Conservation (phyloP, 140 eudicot species). For the Cichorium intybus region DNA sequence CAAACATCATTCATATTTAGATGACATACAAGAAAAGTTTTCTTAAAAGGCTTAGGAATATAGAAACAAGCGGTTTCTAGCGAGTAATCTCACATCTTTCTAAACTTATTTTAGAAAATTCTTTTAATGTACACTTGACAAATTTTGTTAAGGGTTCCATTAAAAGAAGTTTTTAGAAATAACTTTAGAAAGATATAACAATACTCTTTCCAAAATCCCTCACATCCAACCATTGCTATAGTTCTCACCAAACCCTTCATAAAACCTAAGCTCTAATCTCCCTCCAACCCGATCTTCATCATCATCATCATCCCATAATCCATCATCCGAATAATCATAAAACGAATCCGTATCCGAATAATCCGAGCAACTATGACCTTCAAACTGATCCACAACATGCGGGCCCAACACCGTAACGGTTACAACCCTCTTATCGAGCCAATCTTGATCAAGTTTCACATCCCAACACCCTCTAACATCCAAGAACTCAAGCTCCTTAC, state of each 20-base stretch:
- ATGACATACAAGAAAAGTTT: slow-evolving; percentile 17
- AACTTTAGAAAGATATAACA: slow-evolving; percentile 22
- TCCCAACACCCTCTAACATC: slow-evolving; percentile 90
- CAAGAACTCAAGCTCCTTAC: slow-evolving; percentile 55
- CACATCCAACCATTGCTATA: slow-evolving; percentile 56
- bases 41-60: background rate
- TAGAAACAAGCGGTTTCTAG: slow-evolving; percentile 35
- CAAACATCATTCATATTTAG: slow-evolving; percentile 25
- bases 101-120: background rate
- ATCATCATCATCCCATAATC: slow-evolving; percentile 52
- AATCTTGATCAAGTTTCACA: slow-evolving; percentile 60
- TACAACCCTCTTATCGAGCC: slow-evolving; percentile 33
- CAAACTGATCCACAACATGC: slow-evolving; percentile 45
- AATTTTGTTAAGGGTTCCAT: background rate
- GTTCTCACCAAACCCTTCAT: slow-evolving; percentile 56
- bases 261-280: slow-evolving; percentile 61
- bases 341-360: slow-evolving; percentile 63
- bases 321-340: slow-evolving; percentile 56
- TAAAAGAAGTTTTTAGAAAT: background rate
- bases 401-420: slow-evolving; percentile 67
- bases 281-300: slow-evolving; percentile 46
- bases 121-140: background rate
- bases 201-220: slow-evolving; percentile 10
- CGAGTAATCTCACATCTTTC: slow-evolving; percentile 11
- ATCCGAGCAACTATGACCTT: slow-evolving; percentile 56